A percentile compares a stretch with the other conserved stretches of the same genome.
Evolutionary conservation across 805 yeast genomes (phyloP).

Genomic region (Wickerhamomyces alni): DNA sequence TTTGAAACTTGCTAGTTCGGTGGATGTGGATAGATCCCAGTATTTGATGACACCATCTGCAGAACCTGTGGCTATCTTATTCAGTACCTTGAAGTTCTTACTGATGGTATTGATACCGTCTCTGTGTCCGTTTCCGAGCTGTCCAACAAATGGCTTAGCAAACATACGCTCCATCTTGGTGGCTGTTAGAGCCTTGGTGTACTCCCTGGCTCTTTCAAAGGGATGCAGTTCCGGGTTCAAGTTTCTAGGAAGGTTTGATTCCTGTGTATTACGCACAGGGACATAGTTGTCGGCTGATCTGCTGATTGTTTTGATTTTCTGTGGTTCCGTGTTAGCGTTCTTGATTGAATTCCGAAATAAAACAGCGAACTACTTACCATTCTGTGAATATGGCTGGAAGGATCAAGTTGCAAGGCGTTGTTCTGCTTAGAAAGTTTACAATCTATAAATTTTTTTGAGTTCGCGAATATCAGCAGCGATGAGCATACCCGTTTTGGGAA

Average conservation of each 20-base stretch:
- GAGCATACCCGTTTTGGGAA: too few species aligned
- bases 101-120: conserved; percentile 92
- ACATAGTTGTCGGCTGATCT: conserved; percentile 88
- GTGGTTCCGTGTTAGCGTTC: conserved; percentile 15
- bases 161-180: conserved; percentile 94
- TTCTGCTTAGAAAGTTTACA: neutral
- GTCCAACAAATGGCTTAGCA: conserved; percentile 96
- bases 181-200: conserved; percentile 89
- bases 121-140: conserved; percentile 88
- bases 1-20: conserved; percentile 68
- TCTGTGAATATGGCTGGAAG: neutral
- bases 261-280: conserved; percentile 88
- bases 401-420: too few species aligned
- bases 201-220: conserved; percentile 94
- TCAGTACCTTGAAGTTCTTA: conserved; percentile 62
- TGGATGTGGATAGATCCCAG: conserved; percentile 83
- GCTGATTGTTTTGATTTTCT: conserved; percentile 24
- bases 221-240: conserved; percentile 94
- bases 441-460: neutral
- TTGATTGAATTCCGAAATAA: too few species aligned
- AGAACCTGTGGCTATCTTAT: conserved; percentile 81
- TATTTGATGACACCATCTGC: conserved; percentile 94
- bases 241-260: conserved; percentile 81
- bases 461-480: too few species aligned
- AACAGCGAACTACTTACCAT: too few species aligned